Conservation (phyloP, 106 monocot genomes). For the Dendrobium chrysotoxum region DNA sequence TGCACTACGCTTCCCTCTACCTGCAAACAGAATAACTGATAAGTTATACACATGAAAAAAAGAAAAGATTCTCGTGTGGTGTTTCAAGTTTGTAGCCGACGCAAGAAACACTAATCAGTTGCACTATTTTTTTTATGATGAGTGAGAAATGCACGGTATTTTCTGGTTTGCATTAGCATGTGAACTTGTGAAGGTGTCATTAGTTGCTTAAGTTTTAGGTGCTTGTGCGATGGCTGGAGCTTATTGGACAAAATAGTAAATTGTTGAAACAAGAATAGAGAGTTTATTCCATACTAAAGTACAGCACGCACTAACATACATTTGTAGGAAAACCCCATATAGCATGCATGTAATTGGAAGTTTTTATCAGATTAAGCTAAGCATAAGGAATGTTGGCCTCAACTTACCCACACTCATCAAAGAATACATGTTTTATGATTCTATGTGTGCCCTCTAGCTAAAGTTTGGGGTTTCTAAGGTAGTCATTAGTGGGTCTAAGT, state of each 20-base stretch:
- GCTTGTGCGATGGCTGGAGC: not conserved
- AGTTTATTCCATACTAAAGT: not conserved
- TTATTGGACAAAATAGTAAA: not conserved
- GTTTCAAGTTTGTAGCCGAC: not conserved
- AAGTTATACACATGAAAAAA: not conserved
- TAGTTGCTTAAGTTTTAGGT: not conserved
- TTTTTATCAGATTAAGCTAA: not conserved
- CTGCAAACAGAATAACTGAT: constrained; percentile 30
- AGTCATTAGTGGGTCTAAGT: not conserved
- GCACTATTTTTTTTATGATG: not conserved
- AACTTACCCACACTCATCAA: not conserved
- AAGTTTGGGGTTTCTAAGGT: not conserved
- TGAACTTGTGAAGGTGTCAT: not conserved
- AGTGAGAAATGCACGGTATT: not conserved
- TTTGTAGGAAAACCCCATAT: not conserved
- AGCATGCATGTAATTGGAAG: not conserved
- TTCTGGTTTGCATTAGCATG: not conserved
- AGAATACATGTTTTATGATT: not conserved
- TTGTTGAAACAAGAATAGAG: not conserved
- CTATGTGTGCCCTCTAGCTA: not conserved
- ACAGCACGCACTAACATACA: not conserved
- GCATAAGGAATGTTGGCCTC: not conserved
- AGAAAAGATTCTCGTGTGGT: not conserved
- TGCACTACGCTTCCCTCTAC: constrained; percentile 93
- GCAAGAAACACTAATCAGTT: not conserved